These are phyloP conservation scores for Bauhinia variegata DNA, from an alignment of 306 rosid genomes.

Conservation along the genomic window DNA sequence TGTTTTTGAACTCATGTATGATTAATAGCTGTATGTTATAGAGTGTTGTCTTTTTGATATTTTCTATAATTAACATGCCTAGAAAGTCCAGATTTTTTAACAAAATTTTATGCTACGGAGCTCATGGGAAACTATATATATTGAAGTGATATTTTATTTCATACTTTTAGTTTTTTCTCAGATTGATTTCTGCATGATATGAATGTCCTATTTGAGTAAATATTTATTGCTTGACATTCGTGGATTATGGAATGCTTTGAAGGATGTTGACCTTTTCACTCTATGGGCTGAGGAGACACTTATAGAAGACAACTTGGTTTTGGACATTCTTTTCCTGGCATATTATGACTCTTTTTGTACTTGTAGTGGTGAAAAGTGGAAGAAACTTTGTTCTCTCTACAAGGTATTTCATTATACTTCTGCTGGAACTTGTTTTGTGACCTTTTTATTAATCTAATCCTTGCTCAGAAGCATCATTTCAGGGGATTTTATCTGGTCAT, in stretches of 20 bases:
- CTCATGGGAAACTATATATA: constrained; percentile 28
- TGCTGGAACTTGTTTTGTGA: constrained; percentile 25
- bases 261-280: constrained; percentile 89
- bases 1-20: constrained; percentile 6
- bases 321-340: constrained; percentile 86
- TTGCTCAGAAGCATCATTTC: constrained; percentile 40
- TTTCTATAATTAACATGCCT: constrained; percentile 16
- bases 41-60: constrained; percentile 27
- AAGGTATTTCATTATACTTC: constrained; percentile 57
- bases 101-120: constrained; percentile 20
- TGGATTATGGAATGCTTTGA: constrained; percentile 44
- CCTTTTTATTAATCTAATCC: constrained; percentile 25
- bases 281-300: constrained; percentile 98
- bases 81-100: constrained; percentile 20
- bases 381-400: constrained; percentile 61
- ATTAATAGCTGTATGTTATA: constrained; percentile 14
- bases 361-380: constrained; percentile 77
- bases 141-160: constrained; percentile 19
- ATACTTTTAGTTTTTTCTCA: not conserved
- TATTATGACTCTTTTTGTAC: constrained; percentile 80
- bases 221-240: constrained; percentile 26
- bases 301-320: constrained; percentile 83
- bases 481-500: constrained; percentile 80
- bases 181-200: constrained; percentile 22
- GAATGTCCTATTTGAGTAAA: constrained; percentile 18